These are phyloP conservation scores for Nemania bipapillata DNA, from an alignment of 2,329 filamentous ascomycete species.

Conservation along the genomic window DNA sequence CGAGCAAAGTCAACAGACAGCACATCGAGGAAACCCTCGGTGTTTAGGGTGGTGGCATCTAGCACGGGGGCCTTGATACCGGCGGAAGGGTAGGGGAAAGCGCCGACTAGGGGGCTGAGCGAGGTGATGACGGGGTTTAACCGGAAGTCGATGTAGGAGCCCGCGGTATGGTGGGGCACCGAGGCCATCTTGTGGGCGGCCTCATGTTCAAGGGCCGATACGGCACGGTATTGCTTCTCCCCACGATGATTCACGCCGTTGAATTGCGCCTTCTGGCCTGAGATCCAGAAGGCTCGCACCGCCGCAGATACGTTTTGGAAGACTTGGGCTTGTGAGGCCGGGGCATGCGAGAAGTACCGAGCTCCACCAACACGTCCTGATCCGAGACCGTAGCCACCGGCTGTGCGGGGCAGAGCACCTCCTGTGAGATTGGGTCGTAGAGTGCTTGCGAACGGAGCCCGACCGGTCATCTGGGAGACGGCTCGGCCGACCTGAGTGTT, in stretches of 20 bases:
- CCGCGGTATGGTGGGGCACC: constrained; percentile 68
- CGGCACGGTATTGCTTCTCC: constrained; percentile 79
- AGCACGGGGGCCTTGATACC: constrained; percentile 55
- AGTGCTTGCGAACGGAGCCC: constrained; percentile 86
- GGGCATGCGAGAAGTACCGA: constrained; percentile 89
- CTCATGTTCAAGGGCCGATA: constrained; percentile 80
- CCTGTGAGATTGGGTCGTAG: constrained; percentile 93
- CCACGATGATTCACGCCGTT: constrained; percentile 80
- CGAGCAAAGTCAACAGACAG: constrained; percentile 89
- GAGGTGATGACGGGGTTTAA: constrained; percentile 91
- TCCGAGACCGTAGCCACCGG: constrained; percentile 86
- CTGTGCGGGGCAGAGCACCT: constrained; percentile 82
- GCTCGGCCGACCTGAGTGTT: constrained; percentile 62
- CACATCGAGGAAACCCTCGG: constrained; percentile 83
- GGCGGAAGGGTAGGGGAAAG: constrained; percentile 60
- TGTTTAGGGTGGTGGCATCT: constrained; percentile 74
- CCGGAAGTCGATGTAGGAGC: constrained; percentile 88
- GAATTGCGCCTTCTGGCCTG: constrained; percentile 86
- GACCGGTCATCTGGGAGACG: constrained; percentile 72
- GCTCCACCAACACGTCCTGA: constrained; percentile 75
- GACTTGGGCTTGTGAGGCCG: constrained; percentile 86
- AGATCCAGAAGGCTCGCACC: constrained; percentile 90
- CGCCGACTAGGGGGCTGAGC: constrained; percentile 74
- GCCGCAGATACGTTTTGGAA: constrained; percentile 95
- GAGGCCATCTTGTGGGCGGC: constrained; percentile 73